A percentile compares a stretch with the other conserved stretches of the same genome.
phyloP scores from a whole-genome alignment of 2,329 filamentous ascomycete species.

The Neopestalotiopsis rosae region DNA sequence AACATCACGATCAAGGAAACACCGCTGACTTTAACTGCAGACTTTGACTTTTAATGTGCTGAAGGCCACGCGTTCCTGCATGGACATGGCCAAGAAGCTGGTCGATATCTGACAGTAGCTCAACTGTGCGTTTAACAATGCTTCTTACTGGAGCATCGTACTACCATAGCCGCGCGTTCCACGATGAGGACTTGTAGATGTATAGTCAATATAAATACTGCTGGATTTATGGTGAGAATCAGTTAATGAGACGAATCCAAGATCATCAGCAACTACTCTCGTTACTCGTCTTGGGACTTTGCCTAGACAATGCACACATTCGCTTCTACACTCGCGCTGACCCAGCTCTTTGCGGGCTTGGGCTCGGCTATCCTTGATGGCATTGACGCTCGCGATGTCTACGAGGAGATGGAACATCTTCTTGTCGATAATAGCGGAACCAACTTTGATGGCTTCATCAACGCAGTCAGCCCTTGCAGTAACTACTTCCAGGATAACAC shows the following conservation, averaged over 20 bases:
- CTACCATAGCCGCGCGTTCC: slow-evolving; percentile 9
- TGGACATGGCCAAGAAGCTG: not conserved
- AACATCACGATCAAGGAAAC: not conserved
- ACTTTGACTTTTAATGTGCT: not conserved
- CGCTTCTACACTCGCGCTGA: slow-evolving; percentile 3
- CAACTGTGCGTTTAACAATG: not conserved
- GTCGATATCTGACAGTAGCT: not conserved
- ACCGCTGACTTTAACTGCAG: not conserved
- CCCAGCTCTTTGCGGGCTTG: slow-evolving; percentile 4
- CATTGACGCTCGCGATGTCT: slow-evolving; percentile 6
- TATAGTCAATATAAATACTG: slow-evolving; percentile 3
- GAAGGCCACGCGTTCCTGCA: slow-evolving; percentile 12
- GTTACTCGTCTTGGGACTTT: not conserved
- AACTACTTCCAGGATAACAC: slow-evolving; percentile 10
- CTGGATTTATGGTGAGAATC: not conserved
- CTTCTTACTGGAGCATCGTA: not conserved
- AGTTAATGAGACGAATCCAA: not conserved
- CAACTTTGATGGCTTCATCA: slow-evolving; percentile 12
- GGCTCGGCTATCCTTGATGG: slow-evolving; percentile 3
- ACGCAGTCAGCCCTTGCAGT: slow-evolving; percentile 10
- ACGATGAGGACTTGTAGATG: not conserved
- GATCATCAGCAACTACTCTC: not conserved
- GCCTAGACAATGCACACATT: slow-evolving; percentile 7
- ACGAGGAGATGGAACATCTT: slow-evolving; percentile 13
- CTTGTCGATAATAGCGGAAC: slow-evolving; percentile 11